Evolutionary conservation across 768 basidiomycete genomes (phyloP).

Genomic region (Suillus ampliporus): DNA sequence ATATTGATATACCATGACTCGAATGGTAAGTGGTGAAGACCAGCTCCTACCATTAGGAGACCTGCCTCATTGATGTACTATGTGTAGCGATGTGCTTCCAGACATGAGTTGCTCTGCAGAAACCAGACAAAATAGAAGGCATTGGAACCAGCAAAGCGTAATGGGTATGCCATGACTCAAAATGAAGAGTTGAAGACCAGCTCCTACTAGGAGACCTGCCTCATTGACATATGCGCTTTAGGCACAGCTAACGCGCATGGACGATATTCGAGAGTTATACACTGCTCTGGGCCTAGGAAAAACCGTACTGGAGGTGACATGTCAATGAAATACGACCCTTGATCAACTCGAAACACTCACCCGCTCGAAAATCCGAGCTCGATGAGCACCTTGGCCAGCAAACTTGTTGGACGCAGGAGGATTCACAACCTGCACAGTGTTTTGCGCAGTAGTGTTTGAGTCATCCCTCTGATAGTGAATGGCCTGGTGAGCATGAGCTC

Average conservation of each 20-base stretch:
- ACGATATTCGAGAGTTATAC: background rate
- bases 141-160: background rate
- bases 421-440: background rate
- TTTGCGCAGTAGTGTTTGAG: background rate
- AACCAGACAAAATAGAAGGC: background rate
- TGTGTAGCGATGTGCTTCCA: background rate
- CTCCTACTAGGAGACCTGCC: background rate
- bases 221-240: background rate
- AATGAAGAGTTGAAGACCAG: background rate
- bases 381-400: background rate
- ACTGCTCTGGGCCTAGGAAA: background rate
- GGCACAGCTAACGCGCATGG: background rate
- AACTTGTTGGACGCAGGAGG: background rate
- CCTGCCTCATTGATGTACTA: background rate
- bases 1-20: background rate
- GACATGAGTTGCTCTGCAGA: background rate
- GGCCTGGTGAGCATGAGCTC: background rate
- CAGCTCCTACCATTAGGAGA: background rate
- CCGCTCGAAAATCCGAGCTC: background rate
- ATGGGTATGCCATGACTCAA: background rate
- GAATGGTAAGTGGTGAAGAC: background rate
- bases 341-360: background rate
- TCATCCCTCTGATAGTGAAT: background rate
- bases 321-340: background rate
- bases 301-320: background rate